Conservation (phyloP, 225 moss, liverwort and hornwort species). For the Sphagnum tenellum region DNA sequence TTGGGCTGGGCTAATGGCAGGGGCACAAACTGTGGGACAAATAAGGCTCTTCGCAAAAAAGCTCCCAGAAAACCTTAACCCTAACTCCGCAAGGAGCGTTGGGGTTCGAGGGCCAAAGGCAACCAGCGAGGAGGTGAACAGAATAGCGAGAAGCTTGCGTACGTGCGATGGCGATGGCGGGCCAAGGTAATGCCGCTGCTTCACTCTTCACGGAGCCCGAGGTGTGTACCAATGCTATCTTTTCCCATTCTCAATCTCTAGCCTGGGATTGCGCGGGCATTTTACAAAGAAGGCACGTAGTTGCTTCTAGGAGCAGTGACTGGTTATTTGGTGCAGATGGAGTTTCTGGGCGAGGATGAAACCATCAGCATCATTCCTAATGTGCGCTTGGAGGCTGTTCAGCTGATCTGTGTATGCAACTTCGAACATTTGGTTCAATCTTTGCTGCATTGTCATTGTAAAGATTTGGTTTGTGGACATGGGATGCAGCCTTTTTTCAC, state of each 20-base stretch:
- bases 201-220: conserved; percentile 58
- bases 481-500: neutral
- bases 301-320: neutral
- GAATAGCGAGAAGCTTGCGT: no score
- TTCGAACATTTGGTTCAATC: neutral
- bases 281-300: neutral
- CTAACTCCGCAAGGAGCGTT: no score
- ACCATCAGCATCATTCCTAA: conserved; percentile 76
- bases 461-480: no score
- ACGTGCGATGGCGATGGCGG: conserved; percentile 31
- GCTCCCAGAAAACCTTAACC: no score
- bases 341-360: conserved; percentile 92
- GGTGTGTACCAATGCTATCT: conserved; percentile 10
- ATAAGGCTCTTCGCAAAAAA: no score
- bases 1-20: no score
- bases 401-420: conserved; percentile 78
- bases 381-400: conserved; percentile 86
- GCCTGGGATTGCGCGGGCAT: no score
- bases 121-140: no score
- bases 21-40: no score
- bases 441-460: neutral
- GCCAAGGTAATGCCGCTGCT: conserved; percentile 31
- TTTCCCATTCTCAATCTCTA: neutral
- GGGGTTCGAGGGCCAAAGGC: no score
- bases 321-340: conserved; percentile 38